These are phyloP conservation scores for Aspergillus amoenus DNA, from an alignment of 2,329 filamentous ascomycete genomes.

Conservation along the genomic window DNA sequence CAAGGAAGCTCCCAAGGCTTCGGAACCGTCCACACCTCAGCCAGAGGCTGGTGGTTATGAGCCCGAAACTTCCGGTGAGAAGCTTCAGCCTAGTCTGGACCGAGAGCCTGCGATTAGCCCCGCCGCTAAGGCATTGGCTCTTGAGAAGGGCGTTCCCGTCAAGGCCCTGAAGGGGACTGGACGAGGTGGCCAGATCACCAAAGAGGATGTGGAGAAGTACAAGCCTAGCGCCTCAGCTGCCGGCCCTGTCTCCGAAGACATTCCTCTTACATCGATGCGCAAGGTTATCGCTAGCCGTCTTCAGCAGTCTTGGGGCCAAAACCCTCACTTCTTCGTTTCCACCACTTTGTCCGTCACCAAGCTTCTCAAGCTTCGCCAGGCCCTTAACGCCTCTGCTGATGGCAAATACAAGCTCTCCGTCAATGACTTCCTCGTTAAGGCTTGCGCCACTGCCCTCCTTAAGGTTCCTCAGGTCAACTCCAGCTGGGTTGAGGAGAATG, in stretches of 20 bases:
- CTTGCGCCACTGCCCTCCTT: conserved; percentile 79
- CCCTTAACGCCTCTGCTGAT: conserved; percentile 82
- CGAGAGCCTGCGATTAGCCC: conserved; percentile 73
- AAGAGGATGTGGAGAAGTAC: conserved; percentile 89
- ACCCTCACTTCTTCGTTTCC: conserved; percentile 98
- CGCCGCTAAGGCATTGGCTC: conserved; percentile 76
- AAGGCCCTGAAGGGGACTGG: conserved; percentile 83
- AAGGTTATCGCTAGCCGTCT: conserved; percentile 95
- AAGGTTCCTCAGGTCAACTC: conserved; percentile 97
- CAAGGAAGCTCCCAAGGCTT: conserved; percentile 32
- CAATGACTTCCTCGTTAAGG: conserved; percentile 99
- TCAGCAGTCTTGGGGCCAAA: conserved; percentile 83
- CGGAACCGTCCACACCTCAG: conserved; percentile 63
- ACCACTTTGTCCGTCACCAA: conserved; percentile 88
- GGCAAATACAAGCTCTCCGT: conserved; percentile 99
- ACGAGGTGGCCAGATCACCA: conserved; percentile 80
- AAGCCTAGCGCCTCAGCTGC: conserved; percentile 55
- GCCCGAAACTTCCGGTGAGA: conserved; percentile 71
- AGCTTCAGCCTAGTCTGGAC: conserved; percentile 79
- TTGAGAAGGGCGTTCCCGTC: conserved; percentile 79
- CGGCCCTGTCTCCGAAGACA: conserved; percentile 75
- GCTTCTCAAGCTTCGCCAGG: conserved; percentile 92
- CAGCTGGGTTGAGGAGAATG: conserved; percentile 80
- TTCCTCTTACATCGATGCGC: conserved; percentile 86
- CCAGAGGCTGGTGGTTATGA: conserved; percentile 55